Evolutionary conservation across 257 asterid species (phyloP), one percentile per base, ranked within the genome.

Genomic region (Orobanche coerulescens): DNA sequence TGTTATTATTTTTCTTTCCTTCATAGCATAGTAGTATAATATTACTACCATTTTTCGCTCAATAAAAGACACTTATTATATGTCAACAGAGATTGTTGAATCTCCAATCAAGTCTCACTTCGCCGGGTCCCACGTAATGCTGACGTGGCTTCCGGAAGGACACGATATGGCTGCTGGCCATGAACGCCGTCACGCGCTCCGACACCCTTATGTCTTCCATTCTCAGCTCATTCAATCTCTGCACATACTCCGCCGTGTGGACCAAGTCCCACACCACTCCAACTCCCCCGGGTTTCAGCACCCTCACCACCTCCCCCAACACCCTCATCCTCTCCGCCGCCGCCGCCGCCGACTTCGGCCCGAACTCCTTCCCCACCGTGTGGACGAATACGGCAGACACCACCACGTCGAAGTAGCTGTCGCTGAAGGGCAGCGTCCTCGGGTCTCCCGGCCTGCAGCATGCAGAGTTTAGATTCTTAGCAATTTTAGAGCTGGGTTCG

Each of bases 181-280:
- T 85, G 30, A 87, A 91, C 62, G 97, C 97, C 16, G 95, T 91
- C 22, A 88, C 95, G 18, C 96, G 61, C 80, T 85, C 96, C 65
- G 98, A 91, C 64, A 88, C 86, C 54, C 94, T 71, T 8, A 91
- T 78, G 7, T 91, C 97, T 72, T 91, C 97, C 97, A 88, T 84
- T 66, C 67, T 85, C 75, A 88, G 70, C 52, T 87, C 97, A 1
- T 75, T 90, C 71, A 91, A 26, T 22, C 95, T 75, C 74, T 80
- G 86, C 40, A 82, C 95, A 67, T 85, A 87, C 81, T 91, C 97
- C 56, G 94, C 77, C 69, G 75, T 88, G 75, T 87, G 96, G 24
- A 88, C 82, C 1, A 91, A 78, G 87, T 91, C 97, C 97, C 97
- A 91, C 75, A 91, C 87, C 36, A 85, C 96, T 57, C 84, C 97